Percentiles rank a stretch among this genome's conserved stretches.
Conservation (phyloP, 1,284 basidiomycete species). For the Trametes polyzona region DNA sequence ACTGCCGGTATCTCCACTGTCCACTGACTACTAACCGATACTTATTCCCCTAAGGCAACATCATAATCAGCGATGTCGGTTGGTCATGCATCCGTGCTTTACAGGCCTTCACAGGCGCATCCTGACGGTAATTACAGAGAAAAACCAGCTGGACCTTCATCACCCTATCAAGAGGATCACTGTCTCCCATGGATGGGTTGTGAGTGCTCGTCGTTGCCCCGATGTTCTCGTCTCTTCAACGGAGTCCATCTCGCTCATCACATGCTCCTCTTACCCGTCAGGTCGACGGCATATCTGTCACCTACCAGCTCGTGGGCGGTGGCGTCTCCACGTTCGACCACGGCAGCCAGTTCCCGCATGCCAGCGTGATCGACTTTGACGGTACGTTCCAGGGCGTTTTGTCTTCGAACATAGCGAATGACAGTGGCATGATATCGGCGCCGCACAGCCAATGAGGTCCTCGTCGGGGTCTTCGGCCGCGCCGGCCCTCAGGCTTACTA, state of each 20-base stretch:
- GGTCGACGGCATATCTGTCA: conserved; percentile 21
- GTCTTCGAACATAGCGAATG: neutral
- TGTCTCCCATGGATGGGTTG: conserved; percentile 15
- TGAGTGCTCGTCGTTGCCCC: too few relatives aligned
- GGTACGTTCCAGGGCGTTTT: neutral
- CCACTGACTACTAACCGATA: neutral
- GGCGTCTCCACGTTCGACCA: conserved; percentile 1
- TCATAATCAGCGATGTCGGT: neutral
- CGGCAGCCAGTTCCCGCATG: conserved; percentile 8
- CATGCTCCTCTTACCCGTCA: too few relatives aligned
- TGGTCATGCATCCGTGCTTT: neutral
- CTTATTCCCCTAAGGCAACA: neutral
- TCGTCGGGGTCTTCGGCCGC: conserved; percentile 20
- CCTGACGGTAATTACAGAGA: neutral
- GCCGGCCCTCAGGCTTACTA: conserved; percentile 17
- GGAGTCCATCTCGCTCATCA: too few relatives aligned
- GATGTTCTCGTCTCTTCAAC: too few relatives aligned
- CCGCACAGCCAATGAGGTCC: conserved; percentile 12
- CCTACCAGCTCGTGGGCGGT: conserved; percentile 12
- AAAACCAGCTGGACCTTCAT: conserved; percentile 4
- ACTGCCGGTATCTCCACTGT: too few relatives aligned
- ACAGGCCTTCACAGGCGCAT: neutral
- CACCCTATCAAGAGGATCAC: conserved; percentile 20
- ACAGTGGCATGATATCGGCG: neutral
- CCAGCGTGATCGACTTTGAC: neutral